Conservation (phyloP, 371 early-diverging fungal genomes). For the Syncephalastrum sp. region DNA sequence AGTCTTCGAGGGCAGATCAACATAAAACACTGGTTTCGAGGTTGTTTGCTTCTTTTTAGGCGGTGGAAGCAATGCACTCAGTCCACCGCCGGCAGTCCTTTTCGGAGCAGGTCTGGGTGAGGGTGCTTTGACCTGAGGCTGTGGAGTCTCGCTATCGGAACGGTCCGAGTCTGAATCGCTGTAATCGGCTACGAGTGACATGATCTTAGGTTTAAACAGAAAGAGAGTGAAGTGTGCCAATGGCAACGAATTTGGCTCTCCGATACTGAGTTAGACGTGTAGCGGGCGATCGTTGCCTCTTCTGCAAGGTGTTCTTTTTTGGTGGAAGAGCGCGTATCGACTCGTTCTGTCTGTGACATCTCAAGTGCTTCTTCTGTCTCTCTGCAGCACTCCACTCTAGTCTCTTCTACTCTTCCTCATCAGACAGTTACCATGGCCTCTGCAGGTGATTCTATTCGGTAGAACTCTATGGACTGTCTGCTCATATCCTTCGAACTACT, state of each 20-base stretch:
- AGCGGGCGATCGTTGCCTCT: no score
- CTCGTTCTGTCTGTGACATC: no score
- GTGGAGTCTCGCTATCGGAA: slow-evolving; percentile 13
- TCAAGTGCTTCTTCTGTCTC: no score
- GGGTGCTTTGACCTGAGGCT: background rate
- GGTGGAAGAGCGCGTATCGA: no score
- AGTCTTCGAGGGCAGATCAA: slow-evolving; percentile 26
- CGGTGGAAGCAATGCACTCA: slow-evolving; percentile 16
- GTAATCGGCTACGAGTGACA: slow-evolving; percentile 22
- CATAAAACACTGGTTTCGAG: slow-evolving; percentile 24
- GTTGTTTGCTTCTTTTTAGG: slow-evolving; percentile 18
- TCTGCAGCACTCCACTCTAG: no score
- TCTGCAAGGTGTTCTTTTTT: no score
- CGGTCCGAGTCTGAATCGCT: slow-evolving; percentile 21
- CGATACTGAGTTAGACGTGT: no score
- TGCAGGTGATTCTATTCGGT: slow-evolving; percentile 15
- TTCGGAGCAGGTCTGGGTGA: background rate
- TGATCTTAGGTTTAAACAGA: background rate
- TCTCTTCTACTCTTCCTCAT: background rate
- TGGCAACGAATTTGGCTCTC: no score
- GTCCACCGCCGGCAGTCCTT: slow-evolving; percentile 3
- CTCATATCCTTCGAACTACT: background rate
- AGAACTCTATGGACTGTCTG: background rate
- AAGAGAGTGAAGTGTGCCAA: no score
- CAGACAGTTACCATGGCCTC: slow-evolving; percentile 17